Evolutionary conservation across 1,284 basidiomycete species (phyloP).

Genomic region (Leccinum griseonigrum): DNA sequence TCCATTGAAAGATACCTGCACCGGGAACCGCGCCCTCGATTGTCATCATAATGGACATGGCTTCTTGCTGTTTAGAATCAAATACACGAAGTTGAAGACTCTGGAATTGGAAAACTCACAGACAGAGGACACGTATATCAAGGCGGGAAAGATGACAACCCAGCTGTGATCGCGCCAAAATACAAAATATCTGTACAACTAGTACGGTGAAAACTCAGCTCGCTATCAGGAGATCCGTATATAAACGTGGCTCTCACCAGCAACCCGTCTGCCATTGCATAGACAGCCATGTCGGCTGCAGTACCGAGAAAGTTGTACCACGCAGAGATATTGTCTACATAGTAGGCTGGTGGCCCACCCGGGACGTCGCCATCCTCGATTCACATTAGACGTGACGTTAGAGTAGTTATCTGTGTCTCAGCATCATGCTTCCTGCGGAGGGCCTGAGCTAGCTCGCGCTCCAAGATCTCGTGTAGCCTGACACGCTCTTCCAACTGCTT

Average conservation of each 20-base stretch:
- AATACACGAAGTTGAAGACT: background rate
- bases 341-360: conserved; percentile 2
- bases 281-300: background rate
- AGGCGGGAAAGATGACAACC: background rate
- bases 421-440: conserved; percentile 68
- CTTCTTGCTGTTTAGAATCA: background rate
- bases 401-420: conserved; percentile 63
- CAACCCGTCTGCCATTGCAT: conserved; percentile 7
- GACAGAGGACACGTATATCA: conserved; percentile 1
- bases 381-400: conserved; percentile 43
- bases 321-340: background rate
- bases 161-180: conserved; percentile 3
- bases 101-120: background rate
- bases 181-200: conserved; percentile 7
- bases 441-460: conserved; percentile 66
- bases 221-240: background rate
- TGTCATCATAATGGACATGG: background rate
- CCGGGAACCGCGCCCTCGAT: conserved; percentile 1
- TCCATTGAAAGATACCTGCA: conserved; percentile 1
- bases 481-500: conserved; percentile 69
- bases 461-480: conserved; percentile 70
- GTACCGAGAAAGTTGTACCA: conserved; percentile 6
- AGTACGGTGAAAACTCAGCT: background rate
- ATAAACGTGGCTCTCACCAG: conserved; percentile 1
- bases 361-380: conserved; percentile 3